phyloP scores from a whole-genome alignment of 2,329 filamentous ascomycete genomes.

The Botryotinia narcissicola region DNA sequence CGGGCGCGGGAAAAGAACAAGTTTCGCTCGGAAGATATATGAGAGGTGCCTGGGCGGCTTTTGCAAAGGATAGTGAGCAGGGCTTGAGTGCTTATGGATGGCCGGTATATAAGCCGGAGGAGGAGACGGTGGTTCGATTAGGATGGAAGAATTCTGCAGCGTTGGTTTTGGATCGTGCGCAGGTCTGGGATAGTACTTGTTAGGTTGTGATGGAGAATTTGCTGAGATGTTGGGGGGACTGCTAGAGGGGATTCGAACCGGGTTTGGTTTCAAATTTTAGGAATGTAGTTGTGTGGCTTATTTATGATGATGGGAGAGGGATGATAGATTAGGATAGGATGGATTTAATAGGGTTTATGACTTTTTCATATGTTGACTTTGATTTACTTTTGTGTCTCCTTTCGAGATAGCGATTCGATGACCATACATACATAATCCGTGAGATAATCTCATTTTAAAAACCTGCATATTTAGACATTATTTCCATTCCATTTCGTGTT shows the following conservation, averaged over 20 bases:
- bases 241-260: background rate
- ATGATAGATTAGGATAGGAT: background rate
- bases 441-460: no score
- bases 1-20: slow-evolving; percentile 34
- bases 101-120: background rate
- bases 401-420: background rate
- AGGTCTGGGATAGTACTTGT: background rate
- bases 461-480: no score
- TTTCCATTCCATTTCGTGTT: no score
- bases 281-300: no score
- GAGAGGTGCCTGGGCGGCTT: slow-evolving; percentile 42
- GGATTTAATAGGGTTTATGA: background rate
- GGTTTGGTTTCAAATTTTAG: background rate
- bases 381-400: no score
- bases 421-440: background rate
- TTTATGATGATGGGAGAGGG: background rate
- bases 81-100: slow-evolving; percentile 31
- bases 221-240: background rate
- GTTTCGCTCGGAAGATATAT: slow-evolving; percentile 38
- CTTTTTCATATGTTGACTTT: rapidly evolving
- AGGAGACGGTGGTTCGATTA: background rate
- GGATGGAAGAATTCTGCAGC: background rate
- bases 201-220: background rate
- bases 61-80: slow-evolving; percentile 41
- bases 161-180: background rate